Percentiles rank a stretch among this genome's conserved stretches.
These are phyloP conservation scores for Mortierella sp. DNA, from an alignment of 371 early-diverging fungal species.

Conservation along the genomic window DNA sequence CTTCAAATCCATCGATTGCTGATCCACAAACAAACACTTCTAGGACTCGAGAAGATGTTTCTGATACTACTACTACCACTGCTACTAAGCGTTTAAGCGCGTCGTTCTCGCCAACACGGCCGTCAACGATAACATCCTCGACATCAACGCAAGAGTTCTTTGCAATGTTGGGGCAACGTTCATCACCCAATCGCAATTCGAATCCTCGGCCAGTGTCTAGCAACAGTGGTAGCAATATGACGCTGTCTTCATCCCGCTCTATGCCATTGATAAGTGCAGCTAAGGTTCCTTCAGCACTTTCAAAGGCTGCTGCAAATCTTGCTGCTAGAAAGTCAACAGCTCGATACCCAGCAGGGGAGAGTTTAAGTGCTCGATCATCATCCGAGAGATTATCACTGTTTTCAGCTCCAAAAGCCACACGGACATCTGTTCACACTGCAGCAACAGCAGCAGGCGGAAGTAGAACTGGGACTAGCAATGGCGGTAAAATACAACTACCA, in stretches of 20 bases:
- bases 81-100: neutral
- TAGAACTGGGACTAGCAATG: neutral
- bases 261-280: slow-evolving; percentile 11
- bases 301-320: slow-evolving; percentile 28
- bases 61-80: neutral
- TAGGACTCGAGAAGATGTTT: neutral
- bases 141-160: neutral
- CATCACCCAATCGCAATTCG: neutral
- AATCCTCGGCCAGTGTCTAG: neutral
- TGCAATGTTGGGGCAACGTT: neutral
- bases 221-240: neutral
- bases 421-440: neutral
- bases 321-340: slow-evolving; percentile 25
- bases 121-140: neutral
- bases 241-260: neutral
- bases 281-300: slow-evolving; percentile 28
- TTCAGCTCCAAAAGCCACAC: neutral
- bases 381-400: neutral
- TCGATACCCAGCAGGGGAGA: slow-evolving; percentile 5
- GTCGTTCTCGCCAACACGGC: slow-evolving; percentile 2
- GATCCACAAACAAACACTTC: neutral
- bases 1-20: neutral
- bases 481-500: neutral
- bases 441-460: neutral
- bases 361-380: neutral